Conservation (phyloP, 2,329 filamentous ascomycete species). For the Coniochaeta sp. region DNA sequence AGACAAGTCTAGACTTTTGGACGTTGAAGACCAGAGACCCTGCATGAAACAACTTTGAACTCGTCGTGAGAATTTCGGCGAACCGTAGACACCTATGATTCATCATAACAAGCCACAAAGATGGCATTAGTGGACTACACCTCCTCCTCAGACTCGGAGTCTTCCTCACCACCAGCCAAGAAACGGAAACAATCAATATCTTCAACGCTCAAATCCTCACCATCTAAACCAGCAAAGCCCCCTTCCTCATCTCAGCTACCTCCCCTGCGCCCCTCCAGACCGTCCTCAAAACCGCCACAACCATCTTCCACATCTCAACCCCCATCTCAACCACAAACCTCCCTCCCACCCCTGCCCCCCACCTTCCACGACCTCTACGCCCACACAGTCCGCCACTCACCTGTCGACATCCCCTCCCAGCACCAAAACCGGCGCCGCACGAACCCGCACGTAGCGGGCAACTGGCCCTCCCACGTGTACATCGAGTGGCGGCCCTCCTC, state of each 20-base stretch:
- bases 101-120: neutral
- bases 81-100: no score
- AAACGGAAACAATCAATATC: constrained; percentile 11
- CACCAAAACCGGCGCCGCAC: constrained; percentile 80
- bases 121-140: constrained; percentile 31
- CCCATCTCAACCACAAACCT: constrained; percentile 5
- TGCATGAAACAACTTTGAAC: neutral
- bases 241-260: neutral
- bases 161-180: constrained; percentile 12
- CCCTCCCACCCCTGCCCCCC: constrained; percentile 67
- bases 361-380: constrained; percentile 88
- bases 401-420: constrained; percentile 72
- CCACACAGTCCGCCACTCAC: constrained; percentile 68
- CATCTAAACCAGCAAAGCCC: neutral
- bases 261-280: neutral
- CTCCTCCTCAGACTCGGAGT: constrained; percentile 11
- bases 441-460: constrained; percentile 77
- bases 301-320: neutral
- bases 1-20: neutral
- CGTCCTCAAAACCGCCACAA: neutral
- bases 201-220: neutral
- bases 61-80: neutral
- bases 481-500: constrained; percentile 68
- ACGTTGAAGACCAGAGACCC: neutral
- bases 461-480: constrained; percentile 91